A percentile compares a stretch with the other conserved stretches of the same genome.
phyloP scores from a whole-genome alignment of 1,284 basidiomycete species.

The Sutorius eximius region DNA sequence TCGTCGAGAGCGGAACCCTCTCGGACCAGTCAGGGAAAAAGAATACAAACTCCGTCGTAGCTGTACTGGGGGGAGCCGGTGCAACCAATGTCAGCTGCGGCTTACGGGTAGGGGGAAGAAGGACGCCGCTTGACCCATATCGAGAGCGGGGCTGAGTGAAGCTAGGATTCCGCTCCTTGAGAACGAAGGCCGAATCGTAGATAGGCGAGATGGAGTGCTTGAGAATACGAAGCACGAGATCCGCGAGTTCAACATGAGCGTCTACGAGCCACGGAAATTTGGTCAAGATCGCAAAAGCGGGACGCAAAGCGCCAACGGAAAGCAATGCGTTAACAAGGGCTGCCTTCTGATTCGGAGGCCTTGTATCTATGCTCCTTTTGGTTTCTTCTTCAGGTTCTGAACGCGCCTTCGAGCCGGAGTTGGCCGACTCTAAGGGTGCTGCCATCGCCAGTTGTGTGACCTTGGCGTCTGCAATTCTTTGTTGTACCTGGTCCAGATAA shows the following conservation, averaged over 20 bases:
- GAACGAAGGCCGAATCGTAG: constrained; percentile 57
- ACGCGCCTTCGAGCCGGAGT: constrained; percentile 40
- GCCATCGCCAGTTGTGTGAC: constrained; percentile 87
- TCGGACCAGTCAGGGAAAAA: constrained; percentile 87
- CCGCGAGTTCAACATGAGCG: constrained; percentile 80
- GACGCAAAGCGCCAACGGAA: constrained; percentile 79
- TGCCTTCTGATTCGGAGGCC: constrained; percentile 77
- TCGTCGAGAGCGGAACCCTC: constrained; percentile 64
- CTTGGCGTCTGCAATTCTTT: constrained; percentile 66
- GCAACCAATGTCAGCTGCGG: constrained; percentile 65
- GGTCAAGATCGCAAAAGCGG: constrained; percentile 77
- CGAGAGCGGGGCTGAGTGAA: constrained; percentile 63
- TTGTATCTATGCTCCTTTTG: constrained; percentile 47
- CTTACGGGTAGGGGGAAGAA: constrained; percentile 54
- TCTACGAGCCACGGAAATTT: constrained; percentile 87
- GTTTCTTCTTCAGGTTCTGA: constrained; percentile 39
- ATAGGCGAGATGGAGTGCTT: constrained; percentile 66
- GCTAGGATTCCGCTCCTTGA: constrained; percentile 56
- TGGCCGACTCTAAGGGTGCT: constrained; percentile 74
- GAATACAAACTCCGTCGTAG: constrained; percentile 74
- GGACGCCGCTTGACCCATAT: constrained; percentile 56
- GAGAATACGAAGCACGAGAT: constrained; percentile 77
- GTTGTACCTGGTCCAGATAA: constrained; percentile 67
- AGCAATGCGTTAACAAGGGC: constrained; percentile 82
- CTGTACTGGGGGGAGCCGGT: constrained; percentile 76